Percentiles rank a stretch among this genome's conserved stretches.
phyloP scores from a whole-genome alignment of 192 early-diverging fungal genomes.

The Chytriomyces hyalinus region DNA sequence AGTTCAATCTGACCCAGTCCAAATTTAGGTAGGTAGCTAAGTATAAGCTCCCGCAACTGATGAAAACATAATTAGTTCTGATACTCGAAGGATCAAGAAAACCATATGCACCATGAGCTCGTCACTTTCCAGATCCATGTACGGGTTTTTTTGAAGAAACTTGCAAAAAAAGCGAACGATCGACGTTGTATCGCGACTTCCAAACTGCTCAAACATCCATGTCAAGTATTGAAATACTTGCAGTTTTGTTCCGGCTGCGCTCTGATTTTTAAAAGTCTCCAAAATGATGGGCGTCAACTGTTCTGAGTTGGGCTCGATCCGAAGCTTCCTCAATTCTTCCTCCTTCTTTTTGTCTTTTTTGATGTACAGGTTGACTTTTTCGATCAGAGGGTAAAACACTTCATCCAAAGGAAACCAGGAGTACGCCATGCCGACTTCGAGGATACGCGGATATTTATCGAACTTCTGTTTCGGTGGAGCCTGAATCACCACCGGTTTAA shows the following conservation, averaged over 20 bases:
- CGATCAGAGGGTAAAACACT: slow-evolving; percentile 40
- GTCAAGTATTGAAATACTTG: slow-evolving; percentile 48
- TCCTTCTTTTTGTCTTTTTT: slow-evolving; percentile 30
- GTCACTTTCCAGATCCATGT: not conserved
- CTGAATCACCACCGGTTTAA: slow-evolving; percentile 2
- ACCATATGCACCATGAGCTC: slow-evolving; percentile 15
- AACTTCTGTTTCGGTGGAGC: slow-evolving; percentile 22
- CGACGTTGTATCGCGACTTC: slow-evolving; percentile 40
- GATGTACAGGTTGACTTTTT: slow-evolving; percentile 20
- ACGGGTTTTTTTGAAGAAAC: slow-evolving; percentile 34
- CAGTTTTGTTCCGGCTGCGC: slow-evolving; percentile 13
- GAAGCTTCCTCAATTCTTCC: slow-evolving; percentile 25
- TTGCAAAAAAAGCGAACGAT: slow-evolving; percentile 35
- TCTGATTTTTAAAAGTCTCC: slow-evolving; percentile 11
- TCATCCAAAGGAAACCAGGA: slow-evolving; percentile 54
- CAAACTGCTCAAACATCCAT: slow-evolving; percentile 49
- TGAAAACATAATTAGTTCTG: not conserved
- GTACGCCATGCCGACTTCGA: slow-evolving; percentile 46
- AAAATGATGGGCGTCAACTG: slow-evolving; percentile 31
- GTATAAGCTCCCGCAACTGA: slow-evolving; percentile 37
- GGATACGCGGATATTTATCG: slow-evolving; percentile 41
- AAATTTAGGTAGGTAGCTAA: slow-evolving; percentile 40
- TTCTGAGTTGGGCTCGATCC: slow-evolving; percentile 33
- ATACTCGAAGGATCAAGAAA: not conserved
- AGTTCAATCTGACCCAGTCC: slow-evolving; percentile 34